Evolutionary conservation across 345 rosid genomes (phyloP).

Genomic region (Euclidium syriacum): DNA sequence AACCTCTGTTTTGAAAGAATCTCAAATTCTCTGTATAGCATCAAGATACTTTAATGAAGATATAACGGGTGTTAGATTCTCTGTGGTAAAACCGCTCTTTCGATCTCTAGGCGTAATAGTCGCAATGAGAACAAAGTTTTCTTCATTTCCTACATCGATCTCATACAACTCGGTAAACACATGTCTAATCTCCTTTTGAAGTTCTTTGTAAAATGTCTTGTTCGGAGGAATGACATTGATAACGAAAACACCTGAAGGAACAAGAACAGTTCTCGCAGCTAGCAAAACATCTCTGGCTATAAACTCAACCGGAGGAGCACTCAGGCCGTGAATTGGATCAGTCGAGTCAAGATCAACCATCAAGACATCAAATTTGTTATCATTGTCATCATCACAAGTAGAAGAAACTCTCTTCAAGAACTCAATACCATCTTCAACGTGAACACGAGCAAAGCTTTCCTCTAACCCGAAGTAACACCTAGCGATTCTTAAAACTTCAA

Average conservation of each 20-base stretch:
- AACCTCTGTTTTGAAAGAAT: background rate
- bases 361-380: constrained; percentile 49
- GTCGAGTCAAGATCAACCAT: constrained; percentile 81
- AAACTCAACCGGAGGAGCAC: constrained; percentile 73
- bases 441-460: constrained; percentile 38
- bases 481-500: constrained; percentile 54
- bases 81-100: constrained; percentile 29
- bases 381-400: background rate
- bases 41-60: constrained; percentile 26
- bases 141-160: constrained; percentile 67
- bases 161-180: constrained; percentile 61
- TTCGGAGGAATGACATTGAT: constrained; percentile 62
- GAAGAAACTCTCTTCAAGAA: constrained; percentile 35
- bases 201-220: constrained; percentile 34
- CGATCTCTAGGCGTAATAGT: constrained; percentile 5
- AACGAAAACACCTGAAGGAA: constrained; percentile 49
- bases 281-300: constrained; percentile 39
- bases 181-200: constrained; percentile 33
- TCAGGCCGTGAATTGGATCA: constrained; percentile 44
- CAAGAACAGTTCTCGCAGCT: constrained; percentile 50
- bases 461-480: constrained; percentile 61
- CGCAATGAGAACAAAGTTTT: constrained; percentile 62
- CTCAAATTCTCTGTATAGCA: constrained; percentile 23
- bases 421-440: constrained; percentile 52
- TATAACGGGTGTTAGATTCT: constrained; percentile 29